phyloP scores from a whole-genome alignment of 306 rosid species.

The Citrullus amarus region DNA sequence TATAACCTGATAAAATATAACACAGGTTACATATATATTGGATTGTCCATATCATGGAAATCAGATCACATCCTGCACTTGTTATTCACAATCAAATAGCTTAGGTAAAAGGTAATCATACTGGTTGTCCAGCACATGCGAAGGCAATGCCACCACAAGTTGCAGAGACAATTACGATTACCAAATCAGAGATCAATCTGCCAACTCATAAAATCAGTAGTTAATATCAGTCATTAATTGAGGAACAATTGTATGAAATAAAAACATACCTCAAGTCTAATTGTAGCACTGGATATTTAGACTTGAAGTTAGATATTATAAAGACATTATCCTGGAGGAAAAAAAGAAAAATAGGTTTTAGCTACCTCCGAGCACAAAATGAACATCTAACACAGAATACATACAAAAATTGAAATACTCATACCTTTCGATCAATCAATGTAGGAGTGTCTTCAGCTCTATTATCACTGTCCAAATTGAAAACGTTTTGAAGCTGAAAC shows the following conservation, averaged over 20 bases:
- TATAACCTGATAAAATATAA: slow-evolving; percentile 28
- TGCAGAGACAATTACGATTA: slow-evolving; percentile 44
- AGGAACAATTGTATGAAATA: background rate
- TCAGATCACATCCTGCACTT: background rate
- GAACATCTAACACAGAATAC: background rate
- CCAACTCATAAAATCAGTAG: slow-evolving; percentile 10
- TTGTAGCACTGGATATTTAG: slow-evolving; percentile 51
- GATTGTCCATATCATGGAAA: background rate
- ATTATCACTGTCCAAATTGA: slow-evolving; percentile 69
- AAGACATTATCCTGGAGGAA: slow-evolving; percentile 34
- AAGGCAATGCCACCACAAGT: slow-evolving; percentile 55
- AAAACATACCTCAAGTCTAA: slow-evolving; percentile 30
- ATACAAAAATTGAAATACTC: slow-evolving; percentile 9
- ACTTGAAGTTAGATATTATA: slow-evolving; percentile 41
- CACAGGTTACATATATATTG: slow-evolving; percentile 3
- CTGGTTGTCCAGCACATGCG: slow-evolving; percentile 57
- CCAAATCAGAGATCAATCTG: slow-evolving; percentile 46
- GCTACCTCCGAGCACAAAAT: background rate
- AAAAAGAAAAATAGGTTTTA: background rate
- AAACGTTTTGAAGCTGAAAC: slow-evolving; percentile 70
- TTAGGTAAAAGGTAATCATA: slow-evolving; percentile 14
- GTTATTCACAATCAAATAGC: slow-evolving; percentile 4
- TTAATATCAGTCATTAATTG: slow-evolving; percentile 8
- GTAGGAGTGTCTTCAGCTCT: slow-evolving; percentile 90
- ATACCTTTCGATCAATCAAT: slow-evolving; percentile 90